Evolutionary conservation across 805 yeast genomes (phyloP), one percentile per base, ranked within the genome.

Genomic region (Hanseniaspora thailandica): DNA sequence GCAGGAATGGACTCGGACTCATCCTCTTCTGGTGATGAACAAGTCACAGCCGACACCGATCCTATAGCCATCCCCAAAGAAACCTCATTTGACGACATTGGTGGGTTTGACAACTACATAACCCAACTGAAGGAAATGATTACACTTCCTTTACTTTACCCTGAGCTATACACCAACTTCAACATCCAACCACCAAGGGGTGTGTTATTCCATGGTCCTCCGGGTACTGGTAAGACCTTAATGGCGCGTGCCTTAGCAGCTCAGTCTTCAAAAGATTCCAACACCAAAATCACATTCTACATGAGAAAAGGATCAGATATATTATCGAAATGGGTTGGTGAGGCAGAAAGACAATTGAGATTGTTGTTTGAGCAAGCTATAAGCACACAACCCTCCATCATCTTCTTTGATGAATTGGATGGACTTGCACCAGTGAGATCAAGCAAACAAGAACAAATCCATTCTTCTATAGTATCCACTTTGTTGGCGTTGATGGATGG

Each of bases 281-380:
- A 82, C 13, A 74, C 83, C 56, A 90, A 93, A 59, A 88, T 93
- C 55, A 88, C 98, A 0, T 93, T 93, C 63, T 93, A 88, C 68
- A 93, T 93, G 98, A 73, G 99, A 57, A 93, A 93, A 65, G 99
- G 98, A 58, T 97, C 98, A 0, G 98, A 93, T 66, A 85, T 95
- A 63, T 71, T 93, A 60, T 86, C 96, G 44, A 93, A 93, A 70
- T 93, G 98, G 98, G 97, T 93, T 3, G 98, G 98, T 62, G 98
- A 93, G 67, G 97, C 97, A 5, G 98, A 93, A 68, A 76, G 98
- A 59, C 97, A 93, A 66, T 71, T 93, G 57, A 72, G 98, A 56
- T 71, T 90, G 41, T 69, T 93, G 54, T 93, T 93, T 65, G 97
- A 93, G 69, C 97, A 93, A 67, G 98, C 98, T 1, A 84, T 84